Conservation (phyloP, 31 red algal genomes). For the Endocladia muricata region DNA sequence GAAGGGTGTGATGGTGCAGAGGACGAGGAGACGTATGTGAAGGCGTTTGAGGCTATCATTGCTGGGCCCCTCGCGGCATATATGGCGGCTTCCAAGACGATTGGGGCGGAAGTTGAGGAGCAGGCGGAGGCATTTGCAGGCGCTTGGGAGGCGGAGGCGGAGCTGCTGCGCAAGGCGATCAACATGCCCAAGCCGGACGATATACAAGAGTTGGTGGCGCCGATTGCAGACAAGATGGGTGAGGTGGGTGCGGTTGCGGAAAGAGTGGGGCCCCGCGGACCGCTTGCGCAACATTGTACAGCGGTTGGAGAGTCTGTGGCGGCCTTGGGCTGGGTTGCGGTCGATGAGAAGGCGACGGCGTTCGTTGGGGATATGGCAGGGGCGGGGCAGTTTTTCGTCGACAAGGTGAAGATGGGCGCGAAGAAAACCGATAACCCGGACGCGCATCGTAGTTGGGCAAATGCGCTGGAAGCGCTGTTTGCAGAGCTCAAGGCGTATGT, state of each 20-base stretch:
- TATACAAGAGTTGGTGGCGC: conserved; percentile 41
- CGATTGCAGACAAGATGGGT: conserved; percentile 73
- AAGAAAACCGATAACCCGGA: conserved; percentile 55
- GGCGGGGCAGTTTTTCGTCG: conserved; percentile 73
- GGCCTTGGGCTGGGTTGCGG: conserved; percentile 87
- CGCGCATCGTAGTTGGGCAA: conserved; percentile 55
- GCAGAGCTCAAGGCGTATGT: conserved; percentile 80
- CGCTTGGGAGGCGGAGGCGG: conserved; percentile 71
- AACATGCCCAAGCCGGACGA: conserved; percentile 76
- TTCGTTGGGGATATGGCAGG: conserved; percentile 72
- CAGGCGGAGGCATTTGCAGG: conserved; percentile 41
- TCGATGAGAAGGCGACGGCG: conserved; percentile 68
- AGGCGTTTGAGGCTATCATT: conserved; percentile 54
- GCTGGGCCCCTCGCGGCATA: conserved; percentile 59
- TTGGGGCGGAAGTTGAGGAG: conserved; percentile 72
- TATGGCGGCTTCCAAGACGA: conserved; percentile 44
- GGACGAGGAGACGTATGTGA: conserved; percentile 54
- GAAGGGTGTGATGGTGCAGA: conserved; percentile 28
- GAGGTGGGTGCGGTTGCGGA: conserved; percentile 40
- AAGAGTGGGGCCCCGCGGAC: conserved; percentile 29
- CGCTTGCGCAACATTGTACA: conserved; percentile 54
- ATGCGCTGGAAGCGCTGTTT: conserved; percentile 46
- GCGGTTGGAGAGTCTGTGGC: conserved; percentile 69
- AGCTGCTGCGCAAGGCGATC: conserved; percentile 55
- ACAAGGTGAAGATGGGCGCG: conserved; percentile 73